Evolutionary conservation across 441 rosid species (phyloP), one percentile per base, ranked within the genome.

Genomic region (Jatropha podagrica): DNA sequence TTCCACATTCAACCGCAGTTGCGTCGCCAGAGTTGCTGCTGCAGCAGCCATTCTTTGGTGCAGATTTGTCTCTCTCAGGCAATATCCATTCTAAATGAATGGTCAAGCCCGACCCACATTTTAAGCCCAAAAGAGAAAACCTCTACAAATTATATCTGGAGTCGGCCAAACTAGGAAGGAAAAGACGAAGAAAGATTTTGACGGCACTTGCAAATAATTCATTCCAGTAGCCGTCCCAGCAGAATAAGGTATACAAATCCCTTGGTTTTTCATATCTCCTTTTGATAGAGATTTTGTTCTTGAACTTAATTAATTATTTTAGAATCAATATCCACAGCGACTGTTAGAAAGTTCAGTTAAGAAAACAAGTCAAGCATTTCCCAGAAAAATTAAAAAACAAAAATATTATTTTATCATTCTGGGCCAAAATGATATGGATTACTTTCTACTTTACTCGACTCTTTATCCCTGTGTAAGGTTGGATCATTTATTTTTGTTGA

Each of bases 1-100:
- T 51, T 67, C 64, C 17, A 58, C 67, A 13, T 82, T 81, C 72
- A 72, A 60, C 46, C 81, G 77, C 13, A 75, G 68, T 8, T 61
- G 58, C 9, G 17, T 54, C 20, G n/a, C 65, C 71, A 59, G 66
- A 72, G 51, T 64, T 4, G 9, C 12, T 56, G 17, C 55, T 1
- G 27, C 37, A 5, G 41, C 61, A 17, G 61, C 27, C 26, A 41
- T 17, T 62, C 32, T 63, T 42, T 42, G 46, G 9, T 42, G 6
- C 4, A 7, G 9, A 5, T 42, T 4, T 42, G 46, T 8, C 46
- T 42, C 9, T 8, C 46, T 42, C 9, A 8, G 46, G 20, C 23
- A 0, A 10, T 49, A 3, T 49, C 54, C 54, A 17, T 4, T 15
- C 59, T 7, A n/a, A 55, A 42, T 59, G 23, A 55, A 56, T n/a